These are phyloP conservation scores for Yamadazyma endophytica DNA, from an alignment of 805 yeast species.

Conservation along the genomic window DNA sequence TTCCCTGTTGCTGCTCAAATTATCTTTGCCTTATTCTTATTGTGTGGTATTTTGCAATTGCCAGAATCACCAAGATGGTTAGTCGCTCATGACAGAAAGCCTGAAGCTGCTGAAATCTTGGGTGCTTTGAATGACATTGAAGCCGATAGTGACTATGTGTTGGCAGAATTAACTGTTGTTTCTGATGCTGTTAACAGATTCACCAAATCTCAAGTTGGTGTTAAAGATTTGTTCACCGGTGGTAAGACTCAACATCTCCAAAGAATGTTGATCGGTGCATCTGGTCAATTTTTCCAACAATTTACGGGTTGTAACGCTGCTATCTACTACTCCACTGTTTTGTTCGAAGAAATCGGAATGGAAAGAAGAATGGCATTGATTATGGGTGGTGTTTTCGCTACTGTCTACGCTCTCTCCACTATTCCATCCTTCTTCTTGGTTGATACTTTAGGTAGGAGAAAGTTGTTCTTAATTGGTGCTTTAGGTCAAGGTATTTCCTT, in stretches of 20 bases:
- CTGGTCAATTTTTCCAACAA: slow-evolving; percentile 80
- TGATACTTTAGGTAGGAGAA: slow-evolving; percentile 44
- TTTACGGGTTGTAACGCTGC: slow-evolving; percentile 89
- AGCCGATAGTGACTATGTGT: slow-evolving; percentile 34
- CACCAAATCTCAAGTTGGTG: slow-evolving; percentile 40
- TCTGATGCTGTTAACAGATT: slow-evolving; percentile 49
- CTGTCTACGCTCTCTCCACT: slow-evolving; percentile 54
- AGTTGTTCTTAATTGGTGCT: slow-evolving; percentile 41
- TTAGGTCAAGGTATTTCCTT: slow-evolving; percentile 38
- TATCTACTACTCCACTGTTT: slow-evolving; percentile 84
- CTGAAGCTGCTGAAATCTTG: slow-evolving; percentile 34
- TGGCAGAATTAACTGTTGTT: slow-evolving; percentile 43
- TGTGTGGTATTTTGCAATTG: slow-evolving; percentile 39
- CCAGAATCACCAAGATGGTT: slow-evolving; percentile 79
- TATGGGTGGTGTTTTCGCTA: slow-evolving; percentile 63
- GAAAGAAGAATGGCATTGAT: slow-evolving; percentile 51
- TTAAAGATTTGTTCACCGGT: slow-evolving; percentile 41
- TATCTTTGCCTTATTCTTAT: slow-evolving; percentile 46
- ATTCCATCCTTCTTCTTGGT: slow-evolving; percentile 41
- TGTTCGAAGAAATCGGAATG: slow-evolving; percentile 58
- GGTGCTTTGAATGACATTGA: slow-evolving; percentile 35
- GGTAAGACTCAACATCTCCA: slow-evolving; percentile 60
- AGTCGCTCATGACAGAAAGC: slow-evolving; percentile 40
- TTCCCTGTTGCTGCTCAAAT: slow-evolving; percentile 57
- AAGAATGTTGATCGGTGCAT: slow-evolving; percentile 59